Evolutionary conservation across 441 rosid species (phyloP).

Genomic region (Breynia disticha): DNA sequence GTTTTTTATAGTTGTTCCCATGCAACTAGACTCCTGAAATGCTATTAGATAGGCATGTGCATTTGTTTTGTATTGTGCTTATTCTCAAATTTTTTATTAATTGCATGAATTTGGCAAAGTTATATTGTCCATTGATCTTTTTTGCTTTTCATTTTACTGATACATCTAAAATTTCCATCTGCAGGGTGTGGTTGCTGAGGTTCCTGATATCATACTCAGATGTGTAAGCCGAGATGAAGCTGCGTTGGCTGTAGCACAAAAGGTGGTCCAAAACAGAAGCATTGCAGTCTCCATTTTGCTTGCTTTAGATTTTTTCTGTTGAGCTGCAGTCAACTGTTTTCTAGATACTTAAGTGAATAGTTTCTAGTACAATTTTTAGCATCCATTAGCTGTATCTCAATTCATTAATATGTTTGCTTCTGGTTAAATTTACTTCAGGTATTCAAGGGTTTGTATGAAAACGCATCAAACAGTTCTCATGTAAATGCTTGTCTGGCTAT

Average conservation of each 20-base stretch:
- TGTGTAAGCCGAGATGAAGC: constrained; percentile 97
- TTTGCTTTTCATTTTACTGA: neutral
- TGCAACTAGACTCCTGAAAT: no score
- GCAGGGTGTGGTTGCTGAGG: constrained; percentile 77
- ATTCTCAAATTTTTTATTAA: neutral
- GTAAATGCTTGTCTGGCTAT: constrained; percentile 77
- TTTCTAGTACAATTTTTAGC: no score
- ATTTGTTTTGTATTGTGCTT: no score
- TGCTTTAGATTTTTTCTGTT: constrained; percentile 5
- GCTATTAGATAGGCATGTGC: no score
- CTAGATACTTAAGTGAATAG: neutral
- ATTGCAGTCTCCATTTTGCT: neutral
- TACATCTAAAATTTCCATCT: neutral
- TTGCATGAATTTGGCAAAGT: neutral
- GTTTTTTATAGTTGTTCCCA: no score
- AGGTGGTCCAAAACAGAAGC: constrained; percentile 31
- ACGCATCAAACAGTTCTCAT: constrained; percentile 65
- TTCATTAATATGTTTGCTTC: neutral
- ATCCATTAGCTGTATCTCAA: no score
- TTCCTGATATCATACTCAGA: constrained; percentile 92
- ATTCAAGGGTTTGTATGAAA: constrained; percentile 86
- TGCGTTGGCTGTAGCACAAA: constrained; percentile 95
- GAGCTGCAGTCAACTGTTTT: neutral
- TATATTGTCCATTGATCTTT: neutral
- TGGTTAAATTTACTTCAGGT: constrained; percentile 34